Conservation (phyloP, 805 yeast species). For the Candida vaughaniae region DNA sequence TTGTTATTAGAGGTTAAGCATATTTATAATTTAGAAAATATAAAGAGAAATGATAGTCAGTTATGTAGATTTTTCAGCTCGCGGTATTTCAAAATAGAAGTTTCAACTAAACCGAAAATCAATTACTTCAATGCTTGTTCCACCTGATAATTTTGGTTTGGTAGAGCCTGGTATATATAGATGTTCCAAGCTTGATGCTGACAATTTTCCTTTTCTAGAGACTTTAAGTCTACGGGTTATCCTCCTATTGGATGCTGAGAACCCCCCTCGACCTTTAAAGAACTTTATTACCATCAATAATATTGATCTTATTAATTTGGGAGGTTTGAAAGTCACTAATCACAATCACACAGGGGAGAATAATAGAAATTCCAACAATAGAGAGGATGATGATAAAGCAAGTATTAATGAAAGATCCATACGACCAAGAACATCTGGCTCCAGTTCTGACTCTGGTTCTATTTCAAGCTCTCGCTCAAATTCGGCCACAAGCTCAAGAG, state of each 20-base stretch:
- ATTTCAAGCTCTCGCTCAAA: constrained; percentile 2
- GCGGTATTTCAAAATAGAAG: too few species aligned
- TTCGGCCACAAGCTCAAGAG: too few species aligned
- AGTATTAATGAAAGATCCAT: not conserved
- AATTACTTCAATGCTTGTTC: constrained; percentile 88
- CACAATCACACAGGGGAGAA: constrained; percentile 29
- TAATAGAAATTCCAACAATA: constrained; percentile 12
- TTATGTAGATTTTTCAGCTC: not conserved
- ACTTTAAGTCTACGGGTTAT: constrained; percentile 70
- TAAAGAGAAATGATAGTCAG: not conserved
- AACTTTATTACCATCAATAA: constrained; percentile 59
- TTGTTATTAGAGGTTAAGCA: constrained; percentile 47
- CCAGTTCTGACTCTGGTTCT: constrained; percentile 6
- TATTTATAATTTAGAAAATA: not conserved
- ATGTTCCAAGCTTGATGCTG: constrained; percentile 74
- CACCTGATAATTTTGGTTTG: constrained; percentile 89
- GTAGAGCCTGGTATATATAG: constrained; percentile 86
- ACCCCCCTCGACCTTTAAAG: constrained; percentile 70
- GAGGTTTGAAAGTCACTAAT: constrained; percentile 40
- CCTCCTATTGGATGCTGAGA: constrained; percentile 78
- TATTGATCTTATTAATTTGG: constrained; percentile 51
- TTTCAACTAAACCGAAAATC: too few species aligned
- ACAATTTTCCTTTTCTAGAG: constrained; percentile 73
- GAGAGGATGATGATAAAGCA: constrained; percentile 19
- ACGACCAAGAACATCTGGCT: not conserved